These are phyloP conservation scores for Scorias spongiosa DNA, from an alignment of 2,329 filamentous ascomycete genomes.

Conservation along the genomic window DNA sequence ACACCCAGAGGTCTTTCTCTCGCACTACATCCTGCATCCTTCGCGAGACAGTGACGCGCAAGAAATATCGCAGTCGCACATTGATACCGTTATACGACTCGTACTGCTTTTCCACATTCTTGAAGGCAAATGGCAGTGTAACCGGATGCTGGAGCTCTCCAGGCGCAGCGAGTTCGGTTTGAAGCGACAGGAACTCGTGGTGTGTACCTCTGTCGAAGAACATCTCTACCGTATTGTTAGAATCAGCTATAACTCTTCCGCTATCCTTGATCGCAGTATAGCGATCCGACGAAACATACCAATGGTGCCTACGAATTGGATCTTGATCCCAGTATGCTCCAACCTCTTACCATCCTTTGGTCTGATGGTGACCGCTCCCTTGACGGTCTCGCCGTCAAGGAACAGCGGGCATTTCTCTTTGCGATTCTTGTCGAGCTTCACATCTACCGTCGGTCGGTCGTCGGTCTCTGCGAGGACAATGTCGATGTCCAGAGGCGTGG, in stretches of 20 bases:
- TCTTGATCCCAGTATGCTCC: conserved; percentile 97
- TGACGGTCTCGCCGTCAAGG: conserved; percentile 96
- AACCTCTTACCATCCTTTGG: conserved; percentile 96
- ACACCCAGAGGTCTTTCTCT: conserved; percentile 99
- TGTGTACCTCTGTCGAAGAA: conserved; percentile 99
- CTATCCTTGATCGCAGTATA: neutral
- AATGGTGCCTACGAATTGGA: conserved; percentile 98
- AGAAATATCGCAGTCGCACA: conserved; percentile 95
- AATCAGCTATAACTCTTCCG: conserved; percentile 1
- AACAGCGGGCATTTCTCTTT: conserved; percentile 94
- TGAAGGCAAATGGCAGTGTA: conserved; percentile 99
- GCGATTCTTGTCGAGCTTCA: conserved; percentile 96
- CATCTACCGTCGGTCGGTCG: conserved; percentile 86
- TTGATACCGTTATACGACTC: conserved; percentile 99
- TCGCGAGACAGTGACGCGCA: conserved; percentile 87
- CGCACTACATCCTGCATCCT: conserved; percentile 96
- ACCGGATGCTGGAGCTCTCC: conserved; percentile 97
- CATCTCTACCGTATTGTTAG: conserved; percentile 51
- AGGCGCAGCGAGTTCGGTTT: conserved; percentile 89
- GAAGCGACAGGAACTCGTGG: conserved; percentile 95
- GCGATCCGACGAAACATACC: conserved; percentile 34
- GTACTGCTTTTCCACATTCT: conserved; percentile 99
- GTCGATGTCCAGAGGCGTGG: conserved; percentile 96
- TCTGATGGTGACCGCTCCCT: conserved; percentile 83
- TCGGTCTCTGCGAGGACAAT: conserved; percentile 92